These are phyloP conservation scores for Ustilago shanxiensis DNA, from an alignment of 1,284 basidiomycete genomes.

Conservation along the genomic window DNA sequence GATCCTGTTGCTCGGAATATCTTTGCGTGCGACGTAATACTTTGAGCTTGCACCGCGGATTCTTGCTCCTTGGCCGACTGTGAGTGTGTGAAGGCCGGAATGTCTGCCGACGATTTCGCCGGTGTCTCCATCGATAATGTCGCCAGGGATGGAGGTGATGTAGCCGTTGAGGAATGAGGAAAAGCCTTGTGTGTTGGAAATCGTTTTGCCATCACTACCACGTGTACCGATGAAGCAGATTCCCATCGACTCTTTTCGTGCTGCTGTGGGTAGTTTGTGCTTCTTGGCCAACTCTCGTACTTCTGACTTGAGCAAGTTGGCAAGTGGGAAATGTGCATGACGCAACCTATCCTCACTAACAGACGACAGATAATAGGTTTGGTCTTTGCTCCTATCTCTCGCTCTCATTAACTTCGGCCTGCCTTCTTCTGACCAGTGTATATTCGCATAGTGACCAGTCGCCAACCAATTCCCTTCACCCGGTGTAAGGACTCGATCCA, in stretches of 20 bases:
- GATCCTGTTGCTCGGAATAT: constrained; percentile 76
- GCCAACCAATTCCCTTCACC: constrained; percentile 75
- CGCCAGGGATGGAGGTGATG: constrained; percentile 77
- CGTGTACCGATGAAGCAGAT: constrained; percentile 90
- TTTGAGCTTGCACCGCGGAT: constrained; percentile 77
- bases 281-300: constrained; percentile 83
- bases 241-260: constrained; percentile 90
- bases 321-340: constrained; percentile 77
- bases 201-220: constrained; percentile 68
- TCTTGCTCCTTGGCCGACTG: constrained; percentile 84
- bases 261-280: constrained; percentile 81
- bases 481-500: constrained; percentile 72
- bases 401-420: constrained; percentile 54
- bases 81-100: constrained; percentile 85
- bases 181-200: constrained; percentile 37
- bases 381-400: constrained; percentile 78
- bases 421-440: constrained; percentile 73
- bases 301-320: constrained; percentile 70
- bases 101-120: constrained; percentile 78
- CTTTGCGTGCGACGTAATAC: constrained; percentile 84
- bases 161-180: constrained; percentile 75
- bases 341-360: constrained; percentile 54
- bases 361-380: constrained; percentile 88
- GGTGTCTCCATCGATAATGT: constrained; percentile 76
- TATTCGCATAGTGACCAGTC: constrained; percentile 87